A percentile compares a stretch with the other conserved stretches of the same genome.
Conservation (phyloP, 768 basidiomycete species). For the Suillus decipiens region DNA sequence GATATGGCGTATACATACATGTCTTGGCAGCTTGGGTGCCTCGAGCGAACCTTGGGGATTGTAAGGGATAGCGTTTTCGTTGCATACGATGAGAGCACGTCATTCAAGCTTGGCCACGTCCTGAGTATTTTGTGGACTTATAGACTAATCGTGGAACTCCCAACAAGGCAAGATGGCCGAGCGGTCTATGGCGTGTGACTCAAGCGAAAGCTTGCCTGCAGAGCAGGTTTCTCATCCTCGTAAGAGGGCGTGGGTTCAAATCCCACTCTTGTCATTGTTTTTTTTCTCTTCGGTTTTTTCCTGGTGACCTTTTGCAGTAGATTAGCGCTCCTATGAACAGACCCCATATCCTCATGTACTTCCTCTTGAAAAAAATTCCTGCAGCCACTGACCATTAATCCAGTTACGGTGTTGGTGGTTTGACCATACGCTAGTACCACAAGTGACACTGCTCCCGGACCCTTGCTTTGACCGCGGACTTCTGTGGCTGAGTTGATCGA, state of each 20-base stretch:
- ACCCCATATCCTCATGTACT: no score
- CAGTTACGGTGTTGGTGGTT: not conserved
- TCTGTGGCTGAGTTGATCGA: slow-evolving; percentile 1
- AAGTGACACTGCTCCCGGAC: not conserved
- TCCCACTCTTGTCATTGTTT: slow-evolving; percentile 43
- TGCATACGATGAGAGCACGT: not conserved
- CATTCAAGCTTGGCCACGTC: not conserved
- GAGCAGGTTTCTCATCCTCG: slow-evolving; percentile 35
- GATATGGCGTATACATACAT: not conserved
- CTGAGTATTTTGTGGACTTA: not conserved
- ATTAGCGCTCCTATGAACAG: not conserved
- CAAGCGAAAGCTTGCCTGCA: slow-evolving; percentile 39
- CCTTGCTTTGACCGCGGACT: slow-evolving; percentile 10
- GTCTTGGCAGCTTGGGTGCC: not conserved
- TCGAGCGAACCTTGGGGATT: not conserved
- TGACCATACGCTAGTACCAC: not conserved
- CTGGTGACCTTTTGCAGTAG: not conserved
- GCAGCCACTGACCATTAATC: not conserved
- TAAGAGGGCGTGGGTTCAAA: slow-evolving; percentile 43
- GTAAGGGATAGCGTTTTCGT: not conserved
- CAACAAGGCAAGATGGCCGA: slow-evolving; percentile 54
- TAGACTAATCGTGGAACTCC: not conserved
- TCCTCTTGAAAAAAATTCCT: not conserved
- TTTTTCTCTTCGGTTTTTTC: not conserved
- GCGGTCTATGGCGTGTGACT: slow-evolving; percentile 67